A percentile compares a stretch with the other conserved stretches of the same genome.
phyloP scores from a whole-genome alignment of 192 early-diverging fungal genomes.

The Coemansia sp. region DNA sequence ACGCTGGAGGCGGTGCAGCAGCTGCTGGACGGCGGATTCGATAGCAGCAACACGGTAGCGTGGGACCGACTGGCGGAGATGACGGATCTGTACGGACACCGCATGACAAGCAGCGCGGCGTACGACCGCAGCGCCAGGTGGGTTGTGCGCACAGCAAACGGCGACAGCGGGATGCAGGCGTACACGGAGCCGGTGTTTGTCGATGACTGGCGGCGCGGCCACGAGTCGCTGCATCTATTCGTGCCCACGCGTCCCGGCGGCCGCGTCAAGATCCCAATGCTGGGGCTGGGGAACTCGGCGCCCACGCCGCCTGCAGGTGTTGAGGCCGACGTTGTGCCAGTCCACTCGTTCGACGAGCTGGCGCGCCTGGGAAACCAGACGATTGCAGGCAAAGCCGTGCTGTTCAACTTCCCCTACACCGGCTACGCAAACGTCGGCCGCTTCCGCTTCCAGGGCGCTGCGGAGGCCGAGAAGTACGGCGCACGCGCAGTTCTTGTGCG shows the following conservation, averaged over 20 bases:
- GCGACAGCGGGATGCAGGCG: slow-evolving; percentile 47
- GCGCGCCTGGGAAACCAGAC: slow-evolving; percentile 34
- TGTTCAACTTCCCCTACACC: slow-evolving; percentile 54
- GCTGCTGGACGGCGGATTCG: slow-evolving; percentile 30
- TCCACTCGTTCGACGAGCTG: slow-evolving; percentile 56
- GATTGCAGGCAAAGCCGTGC: slow-evolving; percentile 55
- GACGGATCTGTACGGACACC: slow-evolving; percentile 62
- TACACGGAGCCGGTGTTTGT: slow-evolving; percentile 60
- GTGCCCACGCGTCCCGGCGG: slow-evolving; percentile 51
- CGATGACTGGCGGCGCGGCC: slow-evolving; percentile 56
- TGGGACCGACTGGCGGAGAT: slow-evolving; percentile 67
- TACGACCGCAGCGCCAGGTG: slow-evolving; percentile 59
- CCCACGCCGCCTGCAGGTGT: slow-evolving; percentile 48
- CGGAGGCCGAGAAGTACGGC: slow-evolving; percentile 50
- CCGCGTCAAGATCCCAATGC: slow-evolving; percentile 47
- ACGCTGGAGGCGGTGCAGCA: slow-evolving; percentile 28
- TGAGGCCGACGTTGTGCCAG: slow-evolving; percentile 57
- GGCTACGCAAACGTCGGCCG: slow-evolving; percentile 20
- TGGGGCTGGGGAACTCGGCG: slow-evolving; percentile 58
- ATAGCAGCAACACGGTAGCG: slow-evolving; percentile 48
- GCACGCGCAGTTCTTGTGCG: slow-evolving; percentile 59
- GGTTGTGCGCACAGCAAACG: slow-evolving; percentile 54
- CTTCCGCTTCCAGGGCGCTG: slow-evolving; percentile 37
- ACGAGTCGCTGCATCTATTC: slow-evolving; percentile 59
- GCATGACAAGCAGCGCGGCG: slow-evolving; percentile 56